Evolutionary conservation across 805 yeast species (phyloP).

Genomic region (Candida tibetensis): DNA sequence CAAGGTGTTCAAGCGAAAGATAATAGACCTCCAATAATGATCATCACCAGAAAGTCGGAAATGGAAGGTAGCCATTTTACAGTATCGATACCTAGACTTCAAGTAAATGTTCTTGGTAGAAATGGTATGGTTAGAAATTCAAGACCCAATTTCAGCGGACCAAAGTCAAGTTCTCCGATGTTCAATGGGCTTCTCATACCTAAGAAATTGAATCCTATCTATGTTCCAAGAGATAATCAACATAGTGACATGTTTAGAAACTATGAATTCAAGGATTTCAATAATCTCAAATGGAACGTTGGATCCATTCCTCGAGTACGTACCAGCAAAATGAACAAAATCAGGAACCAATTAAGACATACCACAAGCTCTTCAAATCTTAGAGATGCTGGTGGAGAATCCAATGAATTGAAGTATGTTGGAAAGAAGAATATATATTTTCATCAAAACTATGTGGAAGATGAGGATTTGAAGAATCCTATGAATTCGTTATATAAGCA

Average conservation of each 20-base stretch:
- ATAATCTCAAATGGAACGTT: slow-evolving; percentile 17
- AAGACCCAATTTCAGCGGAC: neutral
- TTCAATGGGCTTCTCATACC: slow-evolving; percentile 28
- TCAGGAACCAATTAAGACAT: slow-evolving; percentile 16
- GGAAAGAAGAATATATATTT: slow-evolving; percentile 38
- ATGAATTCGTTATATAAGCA: slow-evolving; percentile 7
- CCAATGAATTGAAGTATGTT: slow-evolving; percentile 21
- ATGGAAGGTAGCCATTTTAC: slow-evolving; percentile 30
- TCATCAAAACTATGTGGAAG: slow-evolving; percentile 31
- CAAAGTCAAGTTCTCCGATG: slow-evolving; percentile 9
- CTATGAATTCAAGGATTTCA: slow-evolving; percentile 26
- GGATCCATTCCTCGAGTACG: slow-evolving; percentile 48
- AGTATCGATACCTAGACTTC: slow-evolving; percentile 19
- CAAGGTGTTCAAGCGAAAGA: slow-evolving; percentile 15
- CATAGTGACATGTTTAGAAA: slow-evolving; percentile 14
- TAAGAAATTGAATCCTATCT: slow-evolving; percentile 18
- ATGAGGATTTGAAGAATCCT: slow-evolving; percentile 11
- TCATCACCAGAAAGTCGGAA: slow-evolving; percentile 21
- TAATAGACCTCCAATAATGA: slow-evolving; percentile 25
- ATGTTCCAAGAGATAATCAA: slow-evolving; percentile 19
- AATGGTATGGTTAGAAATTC: neutral
- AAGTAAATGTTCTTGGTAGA: neutral
- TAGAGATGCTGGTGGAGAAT: slow-evolving; percentile 5
- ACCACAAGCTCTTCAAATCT: slow-evolving; percentile 8
- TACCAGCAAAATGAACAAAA: slow-evolving; percentile 22